Conservation (phyloP, 805 yeast species). For the Pichia sporocuriosa region DNA sequence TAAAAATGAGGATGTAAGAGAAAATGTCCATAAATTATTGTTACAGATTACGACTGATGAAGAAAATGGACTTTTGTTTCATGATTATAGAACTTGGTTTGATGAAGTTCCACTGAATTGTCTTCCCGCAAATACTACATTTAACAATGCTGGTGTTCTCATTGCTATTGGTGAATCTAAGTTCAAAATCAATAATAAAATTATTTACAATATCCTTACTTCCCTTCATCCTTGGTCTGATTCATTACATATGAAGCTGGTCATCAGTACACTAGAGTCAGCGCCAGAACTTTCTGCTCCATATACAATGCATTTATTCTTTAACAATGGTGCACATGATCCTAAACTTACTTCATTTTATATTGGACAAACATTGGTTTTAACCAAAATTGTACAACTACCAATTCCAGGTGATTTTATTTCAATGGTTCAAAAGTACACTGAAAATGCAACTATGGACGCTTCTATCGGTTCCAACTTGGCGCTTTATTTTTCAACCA, state of each 20-base stretch:
- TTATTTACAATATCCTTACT: constrained; percentile 55
- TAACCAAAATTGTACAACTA: constrained; percentile 51
- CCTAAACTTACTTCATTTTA: constrained; percentile 78
- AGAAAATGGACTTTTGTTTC: constrained; percentile 40
- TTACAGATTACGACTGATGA: constrained; percentile 42
- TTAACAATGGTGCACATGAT: constrained; percentile 64
- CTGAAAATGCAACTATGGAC: constrained; percentile 2
- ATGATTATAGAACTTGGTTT: constrained; percentile 48
- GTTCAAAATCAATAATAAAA: constrained; percentile 61
- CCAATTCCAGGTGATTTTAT: constrained; percentile 42
- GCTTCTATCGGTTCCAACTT: background rate
- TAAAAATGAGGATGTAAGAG: constrained; percentile 28
- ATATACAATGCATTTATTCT: constrained; percentile 49
- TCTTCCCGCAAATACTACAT: constrained; percentile 7
- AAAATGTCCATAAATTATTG: constrained; percentile 41
- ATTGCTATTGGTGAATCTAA: constrained; percentile 42
- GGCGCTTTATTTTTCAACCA: constrained; percentile 7
- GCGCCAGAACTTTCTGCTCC: constrained; percentile 72
- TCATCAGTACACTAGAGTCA: constrained; percentile 40
- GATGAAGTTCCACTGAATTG: constrained; percentile 14
- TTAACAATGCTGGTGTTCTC: constrained; percentile 32
- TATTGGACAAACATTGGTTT: constrained; percentile 64
- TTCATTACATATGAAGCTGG: constrained; percentile 50
- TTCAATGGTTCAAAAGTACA: constrained; percentile 9
- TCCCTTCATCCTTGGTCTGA: constrained; percentile 80